Evolutionary conservation across 1,284 basidiomycete genomes (phyloP).

Genomic region (Moniliophthora roreri): DNA sequence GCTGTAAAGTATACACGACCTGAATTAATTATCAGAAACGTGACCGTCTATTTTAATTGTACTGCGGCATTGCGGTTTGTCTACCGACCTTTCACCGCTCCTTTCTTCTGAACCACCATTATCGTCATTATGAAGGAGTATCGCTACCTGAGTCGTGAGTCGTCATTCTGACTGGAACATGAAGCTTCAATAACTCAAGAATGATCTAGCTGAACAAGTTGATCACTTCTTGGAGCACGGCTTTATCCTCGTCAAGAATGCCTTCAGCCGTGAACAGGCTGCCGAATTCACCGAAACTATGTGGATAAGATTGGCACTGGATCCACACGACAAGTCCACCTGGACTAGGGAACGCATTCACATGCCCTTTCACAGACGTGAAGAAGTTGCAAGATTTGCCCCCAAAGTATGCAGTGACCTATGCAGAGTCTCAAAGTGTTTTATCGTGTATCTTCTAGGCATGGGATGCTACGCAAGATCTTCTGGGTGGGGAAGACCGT

Average conservation of each 20-base stretch:
- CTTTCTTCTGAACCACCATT: background rate
- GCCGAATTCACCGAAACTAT: constrained; percentile 47
- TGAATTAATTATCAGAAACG: background rate
- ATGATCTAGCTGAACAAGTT: constrained; percentile 39
- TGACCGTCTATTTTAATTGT: background rate
- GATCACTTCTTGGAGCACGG: constrained; percentile 56
- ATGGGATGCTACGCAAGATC: constrained; percentile 58
- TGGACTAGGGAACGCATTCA: constrained; percentile 57
- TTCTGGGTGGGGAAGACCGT: constrained; percentile 57
- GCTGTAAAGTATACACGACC: constrained; percentile 16
- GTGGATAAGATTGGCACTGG: constrained; percentile 52
- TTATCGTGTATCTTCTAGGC: constrained; percentile 32
- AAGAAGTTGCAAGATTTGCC: constrained; percentile 47
- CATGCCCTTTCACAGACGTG: constrained; percentile 51
- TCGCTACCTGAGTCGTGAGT: constrained; percentile 12
- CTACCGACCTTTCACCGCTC: background rate
- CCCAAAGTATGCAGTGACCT: constrained; percentile 41
- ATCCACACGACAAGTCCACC: constrained; percentile 51
- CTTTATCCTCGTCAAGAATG: constrained; percentile 52
- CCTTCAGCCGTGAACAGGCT: constrained; percentile 52
- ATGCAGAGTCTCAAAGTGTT: background rate
- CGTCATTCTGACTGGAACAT: background rate
- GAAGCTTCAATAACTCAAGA: too few relatives aligned
- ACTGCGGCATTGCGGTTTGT: background rate
- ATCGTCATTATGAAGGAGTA: constrained; percentile 6